Conservation (phyloP, 306 rosid genomes). For the Lathyrus aphaca region DNA sequence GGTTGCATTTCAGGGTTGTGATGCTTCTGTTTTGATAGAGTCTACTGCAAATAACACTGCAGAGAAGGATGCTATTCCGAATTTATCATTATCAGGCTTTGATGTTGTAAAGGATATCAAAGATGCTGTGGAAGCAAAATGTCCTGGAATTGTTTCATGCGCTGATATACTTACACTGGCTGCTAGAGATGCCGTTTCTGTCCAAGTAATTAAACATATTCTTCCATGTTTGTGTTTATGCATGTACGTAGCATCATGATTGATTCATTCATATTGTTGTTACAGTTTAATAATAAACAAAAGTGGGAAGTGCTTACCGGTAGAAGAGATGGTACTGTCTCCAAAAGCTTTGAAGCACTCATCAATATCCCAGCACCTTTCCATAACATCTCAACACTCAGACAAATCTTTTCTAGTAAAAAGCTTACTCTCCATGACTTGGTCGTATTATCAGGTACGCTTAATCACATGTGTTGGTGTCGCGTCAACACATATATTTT, state of each 20-base stretch:
- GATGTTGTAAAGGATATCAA: slow-evolving; percentile 63
- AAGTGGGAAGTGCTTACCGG: slow-evolving; percentile 68
- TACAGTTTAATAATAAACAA: slow-evolving; percentile 47
- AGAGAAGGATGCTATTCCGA: slow-evolving; percentile 54
- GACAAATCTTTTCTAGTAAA: slow-evolving; percentile 43
- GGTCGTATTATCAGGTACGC: slow-evolving; percentile 61
- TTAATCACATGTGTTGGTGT: neutral
- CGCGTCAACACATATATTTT: neutral
- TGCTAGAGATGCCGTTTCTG: slow-evolving; percentile 57
- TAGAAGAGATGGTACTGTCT: slow-evolving; percentile 65
- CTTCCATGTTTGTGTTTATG: neutral
- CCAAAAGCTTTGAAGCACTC: slow-evolving; percentile 33
- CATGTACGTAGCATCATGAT: neutral
- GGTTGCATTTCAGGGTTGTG: slow-evolving; percentile 57
- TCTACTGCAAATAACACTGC: slow-evolving; percentile 46
- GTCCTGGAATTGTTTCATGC: slow-evolving; percentile 62
- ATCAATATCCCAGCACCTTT: slow-evolving; percentile 50
- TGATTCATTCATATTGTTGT: neutral
- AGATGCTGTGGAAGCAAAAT: slow-evolving; percentile 43
- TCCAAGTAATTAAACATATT: slow-evolving; percentile 33
- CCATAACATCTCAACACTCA: slow-evolving; percentile 53
- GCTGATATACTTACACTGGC: slow-evolving; percentile 65
- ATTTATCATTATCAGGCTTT: slow-evolving; percentile 50
- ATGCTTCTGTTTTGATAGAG: slow-evolving; percentile 57
- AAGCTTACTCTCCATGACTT: slow-evolving; percentile 51